Base-by-base conservation (phyloP, 1,284 basidiomycete genomes). In the Stygiomarasmius scandens region DNA sequence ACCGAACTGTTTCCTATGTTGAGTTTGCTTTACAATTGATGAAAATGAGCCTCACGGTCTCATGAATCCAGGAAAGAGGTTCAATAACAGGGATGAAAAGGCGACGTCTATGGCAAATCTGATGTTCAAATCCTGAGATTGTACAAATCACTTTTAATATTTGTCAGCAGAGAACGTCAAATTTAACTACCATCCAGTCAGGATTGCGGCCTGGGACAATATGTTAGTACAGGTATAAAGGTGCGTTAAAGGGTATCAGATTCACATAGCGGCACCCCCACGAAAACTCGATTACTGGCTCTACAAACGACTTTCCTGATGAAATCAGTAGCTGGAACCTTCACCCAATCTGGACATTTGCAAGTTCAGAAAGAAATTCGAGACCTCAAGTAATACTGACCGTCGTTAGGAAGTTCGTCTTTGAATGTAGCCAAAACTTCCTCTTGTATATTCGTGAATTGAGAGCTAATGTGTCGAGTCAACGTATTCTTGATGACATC, bases 261-360 rank as follows among this genome's bases (percentile, higher is more conserved):
- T 69, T 49, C 58, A 75, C 78, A 79, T 6, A 76, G 57, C 8
- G 77, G 75, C 20, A 69, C 60, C 4, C 77, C 78, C 14, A 77
- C 72, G 49, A 78, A 74, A 3, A 74, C 56, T n/a, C 77, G 67
- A 58, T 78, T 76, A 52, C 63, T 68, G 9, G 67, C 65, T 5
- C 71, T 58, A 47, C 58, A 65, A 1, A 76, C 67, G 29, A 74
- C 65, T 34, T 67, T 61, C 66, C 70, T 69, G 14, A 77, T 58
- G 0, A 67, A 70, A 2, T 68, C 54, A 36, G 71, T 61, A 2
- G 70, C 70, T 2, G 64, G 67, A 16, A 77, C 54, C 9, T 62
- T 64, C 2, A 67, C 64, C 79, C 80, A 81, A n/a, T 73, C 78
- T 80, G 20, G n/a, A 14, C 38, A 25, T 10, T 32, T 41, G 9